phyloP scores from a whole-genome alignment of 1,284 basidiomycete species.

The Filobasidium uniguttulatum region DNA sequence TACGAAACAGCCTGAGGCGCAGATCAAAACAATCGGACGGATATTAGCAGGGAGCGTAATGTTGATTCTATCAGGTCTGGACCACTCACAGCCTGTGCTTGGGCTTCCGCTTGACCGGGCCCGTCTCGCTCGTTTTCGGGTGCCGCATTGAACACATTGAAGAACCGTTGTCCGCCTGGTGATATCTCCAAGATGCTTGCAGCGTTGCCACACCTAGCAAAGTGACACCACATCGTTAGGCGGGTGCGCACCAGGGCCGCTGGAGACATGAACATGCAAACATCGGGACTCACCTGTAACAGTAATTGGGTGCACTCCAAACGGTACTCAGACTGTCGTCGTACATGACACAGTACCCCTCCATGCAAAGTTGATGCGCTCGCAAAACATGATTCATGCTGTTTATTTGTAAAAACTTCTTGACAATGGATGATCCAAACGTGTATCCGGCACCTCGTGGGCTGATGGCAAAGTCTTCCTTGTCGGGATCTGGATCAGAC shows the following conservation, averaged over 20 bases:
- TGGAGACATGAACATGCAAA: no score
- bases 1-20: conserved; percentile 12
- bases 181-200: conserved; percentile 94
- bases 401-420: conserved; percentile 90
- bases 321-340: conserved; percentile 92
- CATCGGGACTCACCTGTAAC: conserved; percentile 39
- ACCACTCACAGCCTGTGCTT: conserved; percentile 11
- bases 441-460: conserved; percentile 97
- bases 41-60: neutral
- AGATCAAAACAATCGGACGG: neutral
- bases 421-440: conserved; percentile 95
- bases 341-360: conserved; percentile 89
- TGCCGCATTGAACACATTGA: conserved; percentile 89
- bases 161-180: conserved; percentile 75
- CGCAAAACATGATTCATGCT: conserved; percentile 94
- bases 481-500: conserved; percentile 98
- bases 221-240: conserved; percentile 17
- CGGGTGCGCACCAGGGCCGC: no score
- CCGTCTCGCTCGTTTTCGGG: conserved; percentile 69
- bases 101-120: conserved; percentile 28
- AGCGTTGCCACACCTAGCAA: conserved; percentile 80
- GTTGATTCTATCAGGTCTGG: neutral
- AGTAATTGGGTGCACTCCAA: conserved; percentile 87
- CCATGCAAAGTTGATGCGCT: conserved; percentile 98
- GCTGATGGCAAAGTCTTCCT: conserved; percentile 97